Base-by-base conservation (phyloP, 306 rosid genomes). In the Vigna angularis region DNA sequence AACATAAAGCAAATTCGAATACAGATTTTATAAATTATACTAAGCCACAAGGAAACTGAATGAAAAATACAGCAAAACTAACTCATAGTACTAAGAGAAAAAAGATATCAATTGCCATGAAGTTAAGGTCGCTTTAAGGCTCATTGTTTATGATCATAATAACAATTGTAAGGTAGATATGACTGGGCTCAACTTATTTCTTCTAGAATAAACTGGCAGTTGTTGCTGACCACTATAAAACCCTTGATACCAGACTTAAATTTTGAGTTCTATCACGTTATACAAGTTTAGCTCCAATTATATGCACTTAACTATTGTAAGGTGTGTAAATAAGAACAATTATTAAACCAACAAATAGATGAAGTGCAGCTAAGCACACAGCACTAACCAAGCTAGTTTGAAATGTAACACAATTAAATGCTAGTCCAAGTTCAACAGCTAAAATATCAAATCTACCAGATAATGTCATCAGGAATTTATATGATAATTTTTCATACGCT, bases 1-100 rank as follows among this genome's bases (percentile, higher is more conserved):
- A 72, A 78, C 47, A 61, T 56, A 79, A 84, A 64, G 75, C 69
- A 80, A 55, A 85, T 32, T 73, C 14, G 40, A 66, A 65, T 79
- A 73, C 32, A 79, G 65, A 74, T 68, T 40, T 63, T 47, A 67
- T 48, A 56, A 67, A n/a, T 73, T 72, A 66, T 28, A 72, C 72
- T 10, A 56, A 51, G 69, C 59, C 6, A 53, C 9, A 15, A 44
- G 68, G 49, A 79, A 62, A 66, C 13, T n/a, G 5, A 12, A 17
- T 24, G 16, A 11, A 11, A 16, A 7, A 3, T 7, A 11, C 16
- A 22, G 7, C 7, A 5, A 48, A 40, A 17, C 62, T 22, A 47
- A 75, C 53, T 56, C 34, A 30, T 30, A 55, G 7, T 4, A 64
- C 40, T 52, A 34, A 15, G 14, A 36, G 16, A 38, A 3, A 20